Conservation (phyloP, 2,329 filamentous ascomycete genomes). For the Claviceps pazoutovae region DNA sequence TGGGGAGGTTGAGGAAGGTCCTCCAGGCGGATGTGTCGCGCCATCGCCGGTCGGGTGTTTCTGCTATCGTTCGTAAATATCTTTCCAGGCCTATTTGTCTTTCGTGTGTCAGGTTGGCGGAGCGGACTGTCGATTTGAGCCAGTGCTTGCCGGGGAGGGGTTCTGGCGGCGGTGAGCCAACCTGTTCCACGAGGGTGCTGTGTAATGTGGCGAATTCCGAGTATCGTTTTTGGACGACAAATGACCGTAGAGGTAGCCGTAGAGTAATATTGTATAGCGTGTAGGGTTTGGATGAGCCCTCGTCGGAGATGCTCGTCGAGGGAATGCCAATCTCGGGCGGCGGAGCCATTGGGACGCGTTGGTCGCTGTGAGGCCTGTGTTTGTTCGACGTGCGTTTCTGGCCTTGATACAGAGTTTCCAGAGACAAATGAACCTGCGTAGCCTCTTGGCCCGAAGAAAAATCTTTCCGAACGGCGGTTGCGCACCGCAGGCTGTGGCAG, state of each 20-base stretch:
- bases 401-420: neutral
- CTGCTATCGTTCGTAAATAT: constrained; percentile 60
- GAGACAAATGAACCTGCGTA: neutral
- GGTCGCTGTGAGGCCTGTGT: too few species aligned
- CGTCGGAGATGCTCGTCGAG: constrained; percentile 44
- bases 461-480: neutral
- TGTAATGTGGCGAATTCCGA: constrained; percentile 64
- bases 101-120: constrained; percentile 53
- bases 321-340: constrained; percentile 55
- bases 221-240: constrained; percentile 68
- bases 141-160: constrained; percentile 62
- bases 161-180: constrained; percentile 49
- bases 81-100: constrained; percentile 54
- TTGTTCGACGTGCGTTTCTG: neutral
- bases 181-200: constrained; percentile 41
- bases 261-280: constrained; percentile 70
- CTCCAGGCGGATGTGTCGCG: constrained; percentile 60
- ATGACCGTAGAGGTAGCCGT: constrained; percentile 61
- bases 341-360: constrained; percentile 38
- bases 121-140: constrained; percentile 60
- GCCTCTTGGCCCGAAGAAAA: too few species aligned
- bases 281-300: constrained; percentile 45
- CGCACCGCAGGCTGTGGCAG: neutral
- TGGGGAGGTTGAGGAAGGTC: constrained; percentile 57
- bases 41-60: constrained; percentile 62